A percentile compares a stretch with the other conserved stretches of the same genome.
These are phyloP conservation scores for Ananas comosus DNA, from an alignment of 176 grass and related monocot species.

Conservation along the genomic window DNA sequence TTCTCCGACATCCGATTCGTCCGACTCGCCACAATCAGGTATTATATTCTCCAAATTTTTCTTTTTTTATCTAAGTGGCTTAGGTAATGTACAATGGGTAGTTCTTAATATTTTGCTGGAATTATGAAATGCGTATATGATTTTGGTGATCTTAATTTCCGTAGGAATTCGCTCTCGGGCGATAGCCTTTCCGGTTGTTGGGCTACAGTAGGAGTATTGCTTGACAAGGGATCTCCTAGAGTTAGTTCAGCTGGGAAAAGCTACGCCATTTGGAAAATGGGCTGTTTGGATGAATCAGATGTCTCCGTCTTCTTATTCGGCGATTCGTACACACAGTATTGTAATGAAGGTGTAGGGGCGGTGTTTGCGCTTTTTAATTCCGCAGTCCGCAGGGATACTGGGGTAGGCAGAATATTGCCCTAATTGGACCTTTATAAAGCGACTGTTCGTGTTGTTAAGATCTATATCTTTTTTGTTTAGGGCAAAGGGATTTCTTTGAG, in stretches of 20 bases:
- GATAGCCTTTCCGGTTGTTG: constrained; percentile 70
- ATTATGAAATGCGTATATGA: no score
- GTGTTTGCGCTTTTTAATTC: constrained; percentile 80
- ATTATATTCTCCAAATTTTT: background rate
- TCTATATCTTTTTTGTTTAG: constrained; percentile 28
- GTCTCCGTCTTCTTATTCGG: constrained; percentile 73
- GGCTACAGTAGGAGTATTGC: constrained; percentile 75
- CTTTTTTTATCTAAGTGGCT: background rate
- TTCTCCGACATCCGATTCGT: constrained; percentile 89
- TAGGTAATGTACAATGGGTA: no score
- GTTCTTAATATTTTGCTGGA: no score
- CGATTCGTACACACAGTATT: constrained; percentile 61
- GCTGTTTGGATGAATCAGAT: constrained; percentile 55
- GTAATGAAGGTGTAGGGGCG: constrained; percentile 41
- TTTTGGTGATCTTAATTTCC: background rate
- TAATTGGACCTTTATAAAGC: background rate
- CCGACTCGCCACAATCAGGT: constrained; percentile 65
- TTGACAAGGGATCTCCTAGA: constrained; percentile 49
- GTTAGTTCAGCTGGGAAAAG: constrained; percentile 50
- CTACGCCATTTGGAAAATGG: constrained; percentile 88
- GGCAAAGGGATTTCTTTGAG: constrained; percentile 75
- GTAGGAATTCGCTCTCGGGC: constrained; percentile 22
- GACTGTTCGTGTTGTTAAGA: background rate
- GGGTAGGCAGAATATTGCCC: constrained; percentile 27
- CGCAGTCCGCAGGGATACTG: constrained; percentile 56